A percentile compares a stretch with the other conserved stretches of the same genome.
phyloP scores from a whole-genome alignment of 768 basidiomycete genomes.

The Dentipellis sp. region DNA sequence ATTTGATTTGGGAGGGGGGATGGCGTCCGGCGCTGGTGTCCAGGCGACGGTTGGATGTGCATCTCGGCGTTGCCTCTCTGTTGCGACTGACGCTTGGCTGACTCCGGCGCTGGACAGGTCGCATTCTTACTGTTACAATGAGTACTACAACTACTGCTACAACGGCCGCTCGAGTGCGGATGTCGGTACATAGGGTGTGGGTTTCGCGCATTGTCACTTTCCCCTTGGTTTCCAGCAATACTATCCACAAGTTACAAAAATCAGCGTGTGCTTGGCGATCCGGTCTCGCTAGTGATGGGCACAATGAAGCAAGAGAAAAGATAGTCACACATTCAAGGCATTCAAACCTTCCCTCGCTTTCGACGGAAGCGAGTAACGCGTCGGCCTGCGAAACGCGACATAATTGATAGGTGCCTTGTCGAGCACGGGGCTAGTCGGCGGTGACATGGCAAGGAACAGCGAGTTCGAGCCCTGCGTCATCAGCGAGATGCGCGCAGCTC shows the following conservation, averaged over 20 bases:
- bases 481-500: constrained; percentile 18
- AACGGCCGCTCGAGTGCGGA: no score
- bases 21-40: constrained; percentile 1
- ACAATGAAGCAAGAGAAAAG: no score
- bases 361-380: constrained; percentile 12
- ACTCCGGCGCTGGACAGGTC: not conserved
- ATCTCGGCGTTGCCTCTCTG: not conserved
- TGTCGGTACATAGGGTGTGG: no score
- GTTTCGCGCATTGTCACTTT: not conserved
- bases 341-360: not conserved
- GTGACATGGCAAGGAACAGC: constrained; percentile 20
- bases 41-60: constrained; percentile 1
- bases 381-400: constrained; percentile 8
- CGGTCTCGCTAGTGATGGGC: no score
- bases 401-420: constrained; percentile 7
- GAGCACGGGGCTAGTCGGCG: constrained; percentile 13
- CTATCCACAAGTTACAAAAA: not conserved
- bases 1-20: not conserved
- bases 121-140: not conserved
- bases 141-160: not conserved
- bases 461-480: constrained; percentile 19
- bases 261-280: no score
- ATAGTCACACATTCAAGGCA: not conserved
- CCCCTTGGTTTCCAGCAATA: not conserved
- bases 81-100: not conserved